Evolutionary conservation across 2,329 filamentous ascomycete species (phyloP).

Genomic region (Neonectria faginata): DNA sequence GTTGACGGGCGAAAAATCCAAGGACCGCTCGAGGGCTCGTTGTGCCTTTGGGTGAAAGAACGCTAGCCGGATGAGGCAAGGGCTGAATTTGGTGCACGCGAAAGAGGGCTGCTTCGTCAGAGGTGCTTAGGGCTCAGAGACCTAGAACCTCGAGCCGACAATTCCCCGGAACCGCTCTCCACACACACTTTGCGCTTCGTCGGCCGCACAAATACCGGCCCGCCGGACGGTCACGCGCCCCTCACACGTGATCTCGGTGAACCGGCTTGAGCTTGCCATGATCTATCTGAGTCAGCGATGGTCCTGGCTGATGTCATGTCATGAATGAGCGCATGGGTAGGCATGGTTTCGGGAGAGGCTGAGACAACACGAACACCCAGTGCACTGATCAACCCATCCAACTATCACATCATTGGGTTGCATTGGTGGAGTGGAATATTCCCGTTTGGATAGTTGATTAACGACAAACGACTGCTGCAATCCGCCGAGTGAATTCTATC

Average conservation of each 20-base stretch:
- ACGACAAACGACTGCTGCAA: slow-evolving; percentile 22
- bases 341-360: slow-evolving; percentile 16
- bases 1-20: slow-evolving; percentile 55
- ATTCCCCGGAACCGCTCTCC: slow-evolving; percentile 44
- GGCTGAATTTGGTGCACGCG: slow-evolving; percentile 49
- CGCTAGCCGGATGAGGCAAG: slow-evolving; percentile 52
- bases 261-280: neutral
- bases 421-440: slow-evolving; percentile 1
- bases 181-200: slow-evolving; percentile 8
- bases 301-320: neutral
- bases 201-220: neutral
- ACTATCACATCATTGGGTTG: neutral
- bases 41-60: slow-evolving; percentile 52
- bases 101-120: slow-evolving; percentile 49
- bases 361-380: slow-evolving; percentile 7
- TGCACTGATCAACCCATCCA: neutral
- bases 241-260: slow-evolving; percentile 31
- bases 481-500: slow-evolving; percentile 42
- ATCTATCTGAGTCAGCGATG: slow-evolving; percentile 7
- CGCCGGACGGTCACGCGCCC: slow-evolving; percentile 6
- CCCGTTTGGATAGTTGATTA: slow-evolving; percentile 17
- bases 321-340: slow-evolving; percentile 6
- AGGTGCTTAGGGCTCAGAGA: slow-evolving; percentile 56
- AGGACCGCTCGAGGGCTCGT: slow-evolving; percentile 54
- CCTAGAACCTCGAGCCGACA: slow-evolving; percentile 50